Evolutionary conservation across 208 protist genomes (phyloP).

Genomic region (Herpetomonas samuelpessoai): DNA sequence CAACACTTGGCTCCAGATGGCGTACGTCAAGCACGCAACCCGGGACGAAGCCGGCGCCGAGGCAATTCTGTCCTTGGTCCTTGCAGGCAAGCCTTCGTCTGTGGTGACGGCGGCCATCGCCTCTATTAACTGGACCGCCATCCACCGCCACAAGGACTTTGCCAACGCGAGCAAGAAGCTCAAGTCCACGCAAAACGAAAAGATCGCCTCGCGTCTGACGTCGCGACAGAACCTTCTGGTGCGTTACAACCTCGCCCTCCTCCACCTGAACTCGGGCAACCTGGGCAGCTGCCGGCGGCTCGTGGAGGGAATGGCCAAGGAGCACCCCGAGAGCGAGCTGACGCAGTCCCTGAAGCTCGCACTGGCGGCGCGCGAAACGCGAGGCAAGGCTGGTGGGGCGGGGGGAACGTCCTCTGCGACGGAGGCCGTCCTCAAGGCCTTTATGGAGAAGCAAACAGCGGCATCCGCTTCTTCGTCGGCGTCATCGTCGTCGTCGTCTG

Average conservation of each 20-base stretch:
- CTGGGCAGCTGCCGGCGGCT: conserved; percentile 49
- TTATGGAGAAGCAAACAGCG: conserved; percentile 4
- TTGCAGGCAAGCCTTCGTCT: conserved; percentile 54
- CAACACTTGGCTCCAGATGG: conserved; percentile 79
- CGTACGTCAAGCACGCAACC: conserved; percentile 52
- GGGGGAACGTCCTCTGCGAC: conserved; percentile 21
- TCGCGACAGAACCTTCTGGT: conserved; percentile 62
- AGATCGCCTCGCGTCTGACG: conserved; percentile 52
- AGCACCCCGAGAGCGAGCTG: conserved; percentile 57
- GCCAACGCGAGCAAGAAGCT: conserved; percentile 73
- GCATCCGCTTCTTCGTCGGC: conserved; percentile 1
- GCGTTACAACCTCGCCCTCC: conserved; percentile 85
- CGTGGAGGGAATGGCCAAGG: conserved; percentile 63
- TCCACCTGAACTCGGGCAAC: conserved; percentile 61
- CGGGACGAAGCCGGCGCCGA: conserved; percentile 49
- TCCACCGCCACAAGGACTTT: conserved; percentile 62
- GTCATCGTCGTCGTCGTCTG: conserved; percentile 13
- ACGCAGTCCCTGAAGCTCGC: conserved; percentile 67
- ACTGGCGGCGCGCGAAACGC: conserved; percentile 39
- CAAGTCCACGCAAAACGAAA: conserved; percentile 55
- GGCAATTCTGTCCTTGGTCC: conserved; percentile 43
- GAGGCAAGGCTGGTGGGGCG: conserved; percentile 20
- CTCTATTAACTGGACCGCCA: conserved; percentile 67
- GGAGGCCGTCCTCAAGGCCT: conserved; percentile 14
- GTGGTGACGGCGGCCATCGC: conserved; percentile 61